Conservation (phyloP, 2,329 filamentous ascomycete species). For the Aspergillus tamarii region DNA sequence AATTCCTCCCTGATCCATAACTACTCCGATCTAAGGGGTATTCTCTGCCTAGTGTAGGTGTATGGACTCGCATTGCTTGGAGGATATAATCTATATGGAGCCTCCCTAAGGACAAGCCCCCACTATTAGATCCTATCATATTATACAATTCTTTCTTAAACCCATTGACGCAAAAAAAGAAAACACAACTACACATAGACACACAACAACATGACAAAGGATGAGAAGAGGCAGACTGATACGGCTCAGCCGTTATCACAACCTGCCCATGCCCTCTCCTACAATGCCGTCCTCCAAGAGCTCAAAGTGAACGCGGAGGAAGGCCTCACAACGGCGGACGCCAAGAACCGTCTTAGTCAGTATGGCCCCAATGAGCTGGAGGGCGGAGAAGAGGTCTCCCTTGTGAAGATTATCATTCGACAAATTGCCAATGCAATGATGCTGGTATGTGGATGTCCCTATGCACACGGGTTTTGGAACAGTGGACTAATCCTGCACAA, state of each 20-base stretch:
- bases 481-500: neutral
- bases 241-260: slow-evolving; percentile 58
- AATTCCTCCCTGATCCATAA: slow-evolving; percentile 8
- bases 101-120: slow-evolving; percentile 28
- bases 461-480: neutral
- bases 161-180: slow-evolving; percentile 11
- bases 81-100: slow-evolving; percentile 38
- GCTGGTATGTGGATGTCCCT: slow-evolving; percentile 50
- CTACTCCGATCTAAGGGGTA: slow-evolving; percentile 9
- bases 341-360: slow-evolving; percentile 56
- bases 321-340: slow-evolving; percentile 61
- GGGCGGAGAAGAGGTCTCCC: slow-evolving; percentile 65
- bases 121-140: slow-evolving; percentile 13
- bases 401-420: slow-evolving; percentile 69
- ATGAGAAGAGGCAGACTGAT: slow-evolving; percentile 9
- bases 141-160: neutral
- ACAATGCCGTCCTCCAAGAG: slow-evolving; percentile 57
- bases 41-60: slow-evolving; percentile 15
- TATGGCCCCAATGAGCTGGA: slow-evolving; percentile 69
- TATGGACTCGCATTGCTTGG: slow-evolving; percentile 37
- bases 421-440: slow-evolving; percentile 73
- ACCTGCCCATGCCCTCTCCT: slow-evolving; percentile 66
- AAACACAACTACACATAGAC: slow-evolving; percentile 7
- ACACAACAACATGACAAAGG: neutral
- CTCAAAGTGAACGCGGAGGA: slow-evolving; percentile 59